These are phyloP conservation scores for Crithidia expoeki DNA, from an alignment of 208 protist genomes.

Conservation along the genomic window DNA sequence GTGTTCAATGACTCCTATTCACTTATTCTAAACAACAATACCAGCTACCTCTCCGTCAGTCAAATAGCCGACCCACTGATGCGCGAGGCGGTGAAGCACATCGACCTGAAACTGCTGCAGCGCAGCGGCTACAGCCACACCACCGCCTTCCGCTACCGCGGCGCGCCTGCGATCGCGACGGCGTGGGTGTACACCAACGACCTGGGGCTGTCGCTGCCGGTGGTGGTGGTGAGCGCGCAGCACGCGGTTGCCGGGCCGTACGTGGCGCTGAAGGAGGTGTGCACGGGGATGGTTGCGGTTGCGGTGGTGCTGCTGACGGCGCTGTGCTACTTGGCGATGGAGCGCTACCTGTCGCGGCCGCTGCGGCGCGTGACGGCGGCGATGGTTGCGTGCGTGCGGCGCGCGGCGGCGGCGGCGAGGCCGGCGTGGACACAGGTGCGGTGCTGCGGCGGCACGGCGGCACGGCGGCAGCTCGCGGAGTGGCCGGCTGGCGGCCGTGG, in stretches of 20 bases:
- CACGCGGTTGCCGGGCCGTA: neutral
- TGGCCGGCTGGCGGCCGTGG: constrained; percentile 10
- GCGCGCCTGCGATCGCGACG: constrained; percentile 6
- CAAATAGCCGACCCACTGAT: constrained; percentile 43
- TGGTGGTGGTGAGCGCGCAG: constrained; percentile 15
- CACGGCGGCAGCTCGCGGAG: neutral
- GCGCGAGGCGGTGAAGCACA: constrained; percentile 34
- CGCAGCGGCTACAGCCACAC: neutral
- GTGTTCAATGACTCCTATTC: neutral
- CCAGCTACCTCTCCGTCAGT: constrained; percentile 21
- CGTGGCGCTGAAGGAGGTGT: neutral
- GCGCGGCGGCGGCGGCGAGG: neutral
- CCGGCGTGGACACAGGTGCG: neutral
- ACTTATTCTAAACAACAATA: neutral
- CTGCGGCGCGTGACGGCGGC: constrained; percentile 11
- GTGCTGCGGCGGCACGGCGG: constrained; percentile 12
- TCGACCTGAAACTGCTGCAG: constrained; percentile 24
- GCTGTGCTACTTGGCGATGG: constrained; percentile 5
- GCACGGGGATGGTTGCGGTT: neutral
- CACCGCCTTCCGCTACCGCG: constrained; percentile 7
- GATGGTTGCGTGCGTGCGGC: constrained; percentile 10
- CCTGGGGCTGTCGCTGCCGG: neutral
- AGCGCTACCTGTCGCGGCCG: constrained; percentile 12
- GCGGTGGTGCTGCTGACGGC: constrained; percentile 3
- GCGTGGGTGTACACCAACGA: constrained; percentile 12